These are phyloP conservation scores for Nidularia pulvinata DNA, from an alignment of 768 basidiomycete genomes.

Conservation along the genomic window DNA sequence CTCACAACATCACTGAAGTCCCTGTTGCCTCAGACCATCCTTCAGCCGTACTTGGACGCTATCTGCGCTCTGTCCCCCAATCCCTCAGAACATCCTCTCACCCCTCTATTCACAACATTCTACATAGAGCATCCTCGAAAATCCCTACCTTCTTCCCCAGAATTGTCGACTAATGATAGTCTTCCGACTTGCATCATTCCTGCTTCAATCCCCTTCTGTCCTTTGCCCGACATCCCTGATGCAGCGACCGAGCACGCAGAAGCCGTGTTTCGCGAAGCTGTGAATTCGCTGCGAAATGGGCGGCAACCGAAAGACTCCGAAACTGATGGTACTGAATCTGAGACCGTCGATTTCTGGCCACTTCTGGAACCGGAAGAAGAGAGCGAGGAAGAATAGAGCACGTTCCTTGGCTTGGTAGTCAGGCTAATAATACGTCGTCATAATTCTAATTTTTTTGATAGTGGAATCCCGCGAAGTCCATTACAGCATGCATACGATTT, in stretches of 20 bases:
- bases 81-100: conserved; percentile 14
- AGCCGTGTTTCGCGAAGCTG: conserved; percentile 17
- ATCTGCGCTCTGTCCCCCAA: conserved; percentile 30
- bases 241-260: conserved; percentile 58
- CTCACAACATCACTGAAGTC: conserved; percentile 1
- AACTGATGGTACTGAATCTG: not conserved
- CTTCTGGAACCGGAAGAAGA: conserved; percentile 28
- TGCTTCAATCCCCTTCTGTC: conserved; percentile 24
- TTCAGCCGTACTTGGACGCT: conserved; percentile 58
- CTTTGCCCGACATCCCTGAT: conserved; percentile 56
- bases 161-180: not conserved
- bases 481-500: too few relatives aligned
- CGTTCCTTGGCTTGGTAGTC: not conserved
- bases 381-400: conserved; percentile 21
- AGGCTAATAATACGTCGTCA: not conserved
- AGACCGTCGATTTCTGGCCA: conserved; percentile 33
- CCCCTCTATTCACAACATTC: conserved; percentile 51
- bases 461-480: too few relatives aligned
- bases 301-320: not conserved
- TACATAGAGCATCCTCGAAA: conserved; percentile 44
- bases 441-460: too few relatives aligned
- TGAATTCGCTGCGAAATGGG: conserved; percentile 9
- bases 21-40: conserved; percentile 33
- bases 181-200: conserved; percentile 15
- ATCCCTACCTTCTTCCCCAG: not conserved